A percentile compares a stretch with the other conserved stretches of the same genome.
These are phyloP conservation scores for Claviceps sp. DNA, from an alignment of 2,329 filamentous ascomycete species.

Conservation along the genomic window DNA sequence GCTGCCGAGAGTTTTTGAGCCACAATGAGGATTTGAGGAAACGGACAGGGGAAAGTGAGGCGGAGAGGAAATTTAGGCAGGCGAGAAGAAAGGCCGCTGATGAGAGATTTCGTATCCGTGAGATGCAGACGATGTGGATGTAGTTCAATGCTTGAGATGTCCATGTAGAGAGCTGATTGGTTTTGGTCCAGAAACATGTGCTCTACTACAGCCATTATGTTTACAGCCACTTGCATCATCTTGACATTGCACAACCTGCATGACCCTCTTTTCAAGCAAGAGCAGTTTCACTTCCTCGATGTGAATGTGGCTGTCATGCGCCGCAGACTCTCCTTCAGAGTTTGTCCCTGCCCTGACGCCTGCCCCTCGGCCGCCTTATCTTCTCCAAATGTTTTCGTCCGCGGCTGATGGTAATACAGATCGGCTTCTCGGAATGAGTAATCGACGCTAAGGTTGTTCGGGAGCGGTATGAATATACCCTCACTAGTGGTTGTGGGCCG, in stretches of 20 bases:
- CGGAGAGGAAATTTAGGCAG: no score
- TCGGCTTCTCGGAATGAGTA: constrained; percentile 24
- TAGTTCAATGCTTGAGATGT: no score
- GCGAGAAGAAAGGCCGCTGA: no score
- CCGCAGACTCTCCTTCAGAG: neutral
- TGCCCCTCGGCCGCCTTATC: neutral
- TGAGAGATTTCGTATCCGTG: no score
- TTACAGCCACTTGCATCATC: neutral
- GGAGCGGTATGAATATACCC: constrained; percentile 1
- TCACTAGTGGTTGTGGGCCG: no score
- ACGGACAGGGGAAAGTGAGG: no score
- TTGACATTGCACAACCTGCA: neutral
- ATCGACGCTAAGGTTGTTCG: constrained; percentile 14
- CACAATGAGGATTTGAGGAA: no score
- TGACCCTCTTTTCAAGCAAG: neutral
- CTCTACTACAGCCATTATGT: no score
- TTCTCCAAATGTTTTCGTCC: neutral
- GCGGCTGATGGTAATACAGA: constrained; percentile 15
- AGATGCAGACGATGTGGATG: no score
- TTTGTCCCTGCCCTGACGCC: neutral
- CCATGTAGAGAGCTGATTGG: no score
- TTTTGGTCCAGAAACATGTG: no score
- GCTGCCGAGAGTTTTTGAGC: no score
- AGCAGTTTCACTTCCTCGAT: neutral
- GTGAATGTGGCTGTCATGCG: neutral